Evolutionary conservation across 2,329 filamentous ascomycete species (phyloP).

Genomic region (Talaromyces piceae): DNA sequence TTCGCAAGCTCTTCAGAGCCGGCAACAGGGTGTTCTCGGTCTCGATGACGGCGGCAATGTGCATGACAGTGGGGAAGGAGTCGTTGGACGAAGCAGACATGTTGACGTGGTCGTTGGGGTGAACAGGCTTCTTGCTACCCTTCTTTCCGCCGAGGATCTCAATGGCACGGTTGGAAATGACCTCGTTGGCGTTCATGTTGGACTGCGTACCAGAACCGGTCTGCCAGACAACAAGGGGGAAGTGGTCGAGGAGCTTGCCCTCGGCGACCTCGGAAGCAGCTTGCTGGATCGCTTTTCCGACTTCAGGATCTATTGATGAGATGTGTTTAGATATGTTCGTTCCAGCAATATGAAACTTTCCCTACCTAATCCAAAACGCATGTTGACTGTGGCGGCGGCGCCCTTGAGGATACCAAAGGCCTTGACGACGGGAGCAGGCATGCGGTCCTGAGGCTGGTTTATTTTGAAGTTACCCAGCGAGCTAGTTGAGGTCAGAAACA

Average conservation of each 20-base stretch:
- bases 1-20: constrained; percentile 70
- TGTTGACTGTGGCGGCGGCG: constrained; percentile 90
- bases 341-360: constrained; percentile 9
- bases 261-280: constrained; percentile 88
- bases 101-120: constrained; percentile 99
- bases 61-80: constrained; percentile 99
- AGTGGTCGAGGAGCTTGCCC: constrained; percentile 91
- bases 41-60: constrained; percentile 94
- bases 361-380: constrained; percentile 75
- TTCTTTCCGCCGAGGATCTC: constrained; percentile 91
- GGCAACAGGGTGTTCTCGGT: constrained; percentile 80
- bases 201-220: constrained; percentile 97
- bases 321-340: constrained; percentile 14
- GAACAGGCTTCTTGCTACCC: constrained; percentile 96
- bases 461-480: constrained; percentile 97
- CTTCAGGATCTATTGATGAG: constrained; percentile 61
- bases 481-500: constrained; percentile 26
- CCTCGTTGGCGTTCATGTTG: constrained; percentile 99
- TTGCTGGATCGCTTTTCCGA: constrained; percentile 89
- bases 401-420: constrained; percentile 98
- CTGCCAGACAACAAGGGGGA: constrained; percentile 98
- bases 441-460: constrained; percentile 98
- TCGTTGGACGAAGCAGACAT: constrained; percentile 98
- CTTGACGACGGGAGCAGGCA: constrained; percentile 85
- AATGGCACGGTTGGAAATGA: constrained; percentile 98